phyloP scores from a whole-genome alignment of 257 asterid genomes.

The Solanum rostratum region DNA sequence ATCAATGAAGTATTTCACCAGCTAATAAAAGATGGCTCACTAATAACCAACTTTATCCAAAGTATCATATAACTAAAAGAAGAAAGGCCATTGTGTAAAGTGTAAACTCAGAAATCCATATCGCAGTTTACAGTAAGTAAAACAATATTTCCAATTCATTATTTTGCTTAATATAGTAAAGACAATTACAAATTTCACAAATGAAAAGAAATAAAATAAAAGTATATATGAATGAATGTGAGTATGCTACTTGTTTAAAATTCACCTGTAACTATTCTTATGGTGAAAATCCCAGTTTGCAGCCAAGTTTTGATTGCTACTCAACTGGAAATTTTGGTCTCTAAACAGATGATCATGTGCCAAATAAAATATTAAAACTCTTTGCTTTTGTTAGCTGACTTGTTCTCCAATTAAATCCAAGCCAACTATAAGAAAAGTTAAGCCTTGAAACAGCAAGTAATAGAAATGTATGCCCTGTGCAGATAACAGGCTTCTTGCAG shows the following conservation, averaged over 20 bases:
- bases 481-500: slow-evolving; percentile 65
- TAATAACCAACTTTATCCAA: not conserved
- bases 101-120: not conserved
- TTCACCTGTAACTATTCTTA: slow-evolving; percentile 8
- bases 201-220: slow-evolving; percentile 3
- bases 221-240: slow-evolving; percentile 4
- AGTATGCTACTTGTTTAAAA: slow-evolving; percentile 6
- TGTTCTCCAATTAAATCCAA: slow-evolving; percentile 92
- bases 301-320: not conserved
- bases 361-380: not conserved
- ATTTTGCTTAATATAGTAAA: not conserved
- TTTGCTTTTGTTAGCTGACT: slow-evolving; percentile 31
- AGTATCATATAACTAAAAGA: not conserved
- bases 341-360: slow-evolving; percentile 13
- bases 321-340: slow-evolving; percentile 11
- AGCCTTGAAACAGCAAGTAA: slow-evolving; percentile 78
- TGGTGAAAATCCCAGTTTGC: slow-evolving; percentile 16
- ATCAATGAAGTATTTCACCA: not conserved
- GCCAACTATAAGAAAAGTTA: slow-evolving; percentile 71
- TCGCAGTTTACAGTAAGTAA: not conserved
- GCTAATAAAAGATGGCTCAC: not conserved
- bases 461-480: slow-evolving; percentile 94
- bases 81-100: not conserved
- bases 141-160: not conserved
- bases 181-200: slow-evolving; percentile 8